A percentile compares a stretch with the other conserved stretches of the same genome.
These are phyloP conservation scores for Morella rubra DNA, from an alignment of 306 rosid genomes.

Conservation along the genomic window DNA sequence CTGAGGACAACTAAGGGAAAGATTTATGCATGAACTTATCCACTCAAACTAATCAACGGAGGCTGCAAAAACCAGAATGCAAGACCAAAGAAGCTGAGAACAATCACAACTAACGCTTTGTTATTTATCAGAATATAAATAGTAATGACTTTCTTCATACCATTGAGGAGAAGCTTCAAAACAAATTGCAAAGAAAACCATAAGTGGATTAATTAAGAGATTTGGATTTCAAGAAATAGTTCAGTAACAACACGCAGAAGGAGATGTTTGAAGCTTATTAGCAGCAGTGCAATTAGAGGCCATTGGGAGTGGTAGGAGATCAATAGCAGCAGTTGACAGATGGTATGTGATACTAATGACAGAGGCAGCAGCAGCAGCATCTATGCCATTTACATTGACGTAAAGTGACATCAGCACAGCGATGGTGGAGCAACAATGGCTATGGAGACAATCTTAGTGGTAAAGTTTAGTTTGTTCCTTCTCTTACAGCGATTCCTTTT, in stretches of 20 bases:
- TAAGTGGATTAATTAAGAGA: not conserved
- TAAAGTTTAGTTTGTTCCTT: not conserved
- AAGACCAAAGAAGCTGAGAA: not conserved
- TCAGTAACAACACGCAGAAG: not conserved
- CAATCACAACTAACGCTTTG: not conserved
- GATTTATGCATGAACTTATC: not conserved
- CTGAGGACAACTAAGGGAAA: conserved; percentile 27
- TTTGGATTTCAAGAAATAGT: not conserved
- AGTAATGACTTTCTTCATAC: not conserved
- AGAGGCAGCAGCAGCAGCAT: not conserved
- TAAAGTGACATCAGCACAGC: not conserved
- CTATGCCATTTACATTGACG: not conserved
- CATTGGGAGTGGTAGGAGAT: conserved; percentile 14
- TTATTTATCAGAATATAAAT: not conserved
- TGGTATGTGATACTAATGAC: conserved; percentile 2
- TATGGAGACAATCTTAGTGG: not conserved
- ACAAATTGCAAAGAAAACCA: not conserved
- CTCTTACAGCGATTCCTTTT: not conserved
- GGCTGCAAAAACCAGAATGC: not conserved
- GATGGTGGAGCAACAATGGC: not conserved
- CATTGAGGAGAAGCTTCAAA: not conserved
- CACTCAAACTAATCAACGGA: not conserved
- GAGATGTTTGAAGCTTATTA: not conserved
- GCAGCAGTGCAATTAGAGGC: not conserved
- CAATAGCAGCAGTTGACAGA: not conserved